phyloP scores from a whole-genome alignment of 2,329 filamentous ascomycete species.

The Epichloe uncinata region DNA sequence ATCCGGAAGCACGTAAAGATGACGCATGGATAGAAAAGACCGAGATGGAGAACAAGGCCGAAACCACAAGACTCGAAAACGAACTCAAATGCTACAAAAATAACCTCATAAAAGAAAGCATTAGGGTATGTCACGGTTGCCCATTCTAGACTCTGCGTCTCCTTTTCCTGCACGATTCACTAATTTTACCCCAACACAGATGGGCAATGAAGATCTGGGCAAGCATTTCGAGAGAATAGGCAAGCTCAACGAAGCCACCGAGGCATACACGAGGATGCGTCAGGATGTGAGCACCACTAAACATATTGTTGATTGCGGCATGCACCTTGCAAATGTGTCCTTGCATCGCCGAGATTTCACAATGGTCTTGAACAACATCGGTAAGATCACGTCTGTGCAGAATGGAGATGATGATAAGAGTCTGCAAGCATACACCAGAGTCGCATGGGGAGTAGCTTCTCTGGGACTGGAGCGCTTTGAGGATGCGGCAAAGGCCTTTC shows the following conservation, averaged over 20 bases:
- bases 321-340: conserved; percentile 62
- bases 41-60: conserved; percentile 50
- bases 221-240: conserved; percentile 71
- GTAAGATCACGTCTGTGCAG: conserved; percentile 48
- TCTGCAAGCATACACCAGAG: conserved; percentile 35
- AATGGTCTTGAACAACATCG: conserved; percentile 43
- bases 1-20: conserved; percentile 56
- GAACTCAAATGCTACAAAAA: conserved; percentile 92
- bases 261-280: conserved; percentile 76
- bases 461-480: conserved; percentile 32
- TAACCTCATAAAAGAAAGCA: conserved; percentile 94
- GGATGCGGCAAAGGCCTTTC: conserved; percentile 60
- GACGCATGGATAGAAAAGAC: conserved; percentile 60
- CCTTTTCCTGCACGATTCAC: neutral
- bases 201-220: conserved; percentile 88
- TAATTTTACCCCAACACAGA: conserved; percentile 35
- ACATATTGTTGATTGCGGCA: conserved; percentile 71
- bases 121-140: conserved; percentile 44
- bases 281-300: conserved; percentile 74
- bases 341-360: conserved; percentile 70
- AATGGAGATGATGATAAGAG: conserved; percentile 32
- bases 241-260: conserved; percentile 56
- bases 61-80: conserved; percentile 63
- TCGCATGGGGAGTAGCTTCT: conserved; percentile 37
- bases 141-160: neutral